Base-by-base conservation (phyloP, 345 rosid species). In the Arabis alpina region DNA sequence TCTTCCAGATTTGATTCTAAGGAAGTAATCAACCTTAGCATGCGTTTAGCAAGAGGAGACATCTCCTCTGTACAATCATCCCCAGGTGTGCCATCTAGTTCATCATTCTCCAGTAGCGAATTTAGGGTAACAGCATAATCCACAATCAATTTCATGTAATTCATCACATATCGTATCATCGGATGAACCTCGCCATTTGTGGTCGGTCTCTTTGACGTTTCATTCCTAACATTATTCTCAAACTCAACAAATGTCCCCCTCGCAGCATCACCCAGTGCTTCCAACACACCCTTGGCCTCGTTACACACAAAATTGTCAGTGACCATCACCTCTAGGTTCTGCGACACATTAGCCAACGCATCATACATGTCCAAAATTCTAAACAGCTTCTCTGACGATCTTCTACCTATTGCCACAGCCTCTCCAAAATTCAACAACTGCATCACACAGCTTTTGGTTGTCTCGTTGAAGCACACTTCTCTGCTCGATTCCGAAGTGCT, bases 321-420 rank as follows among this genome's bases (percentile, higher is more conserved):
- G 3, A 87, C 53, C 96, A 89, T 86, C n/a, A 37, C 73, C 82
- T 81, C 80, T 72, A 94, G 71, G 30, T 81, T 72, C 0, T 83
- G 84, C 43, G 87, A 73, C 25, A 80, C 92, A 76, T 82, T 88
- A 4, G 79, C 78, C 74, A 94, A 70, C 0, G 86, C 96, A 54
- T 91, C 99, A 75, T 89, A 89, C 99, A 94, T 94, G 43, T 94
- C 98, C 70, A 94, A 67, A 72, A 94, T 91, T 82, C 99, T 85
- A 70, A 91, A 94, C 72, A 94, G 77, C 85, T 91, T 94, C 85
- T 94, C 99, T 0, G 99, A 79, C 0, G 98, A 94, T 73, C 97
- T 84, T 62, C 72, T 84, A 10, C 87, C 92, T 15, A 94, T 91
- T 0, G 93, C 80, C 64, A 94, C 98, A 15, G 98, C 99, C 81